Evolutionary conservation across 345 rosid genomes (phyloP), one percentile per base, ranked within the genome.

Genomic region (Bretschneidera sinensis): DNA sequence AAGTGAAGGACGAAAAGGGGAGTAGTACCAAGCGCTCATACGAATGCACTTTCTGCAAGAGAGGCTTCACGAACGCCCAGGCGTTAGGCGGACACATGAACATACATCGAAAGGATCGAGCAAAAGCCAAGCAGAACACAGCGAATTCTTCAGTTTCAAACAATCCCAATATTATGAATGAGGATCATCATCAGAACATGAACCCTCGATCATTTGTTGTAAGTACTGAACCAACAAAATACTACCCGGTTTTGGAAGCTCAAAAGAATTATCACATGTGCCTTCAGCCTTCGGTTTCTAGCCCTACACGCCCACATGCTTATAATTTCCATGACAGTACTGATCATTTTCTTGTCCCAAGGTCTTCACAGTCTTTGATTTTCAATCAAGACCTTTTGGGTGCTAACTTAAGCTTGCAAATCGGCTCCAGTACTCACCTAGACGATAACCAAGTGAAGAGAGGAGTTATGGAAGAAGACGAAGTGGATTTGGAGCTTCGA

Each of bases 1-100:
- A 59, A 43, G 71, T 49, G 73, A 51, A 68, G 68, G 70, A 63
- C 53, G 76, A 54, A 17, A 43, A n/a, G n/a, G n/a, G 62, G 43
- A 6, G 48, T 15, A 48, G 63, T 2, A 11, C 66, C 0, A 55
- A 43, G 48, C 79, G 88, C 20, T 81, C 75, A 17, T 91, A 91
- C 34, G 86, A 80, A 35, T 91, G 96, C 71, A 62, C 66, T 21
- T 88, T 84, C 39, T 91, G 96, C 82, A 86, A 76, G 84, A 73
- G 83, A 72, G 98, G 96, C 24, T 91, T 88, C 83, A 79, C 96
- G 57, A 91, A 79, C 69, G 90, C 92, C 9, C 96, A 91, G 68
- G 98, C 98, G 21, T 69, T 91, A 19, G 98, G 96, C 0, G 89
- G 97, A 10, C 96, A 91, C 81, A 88, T 83, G 82, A 91, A 88